phyloP scores from a whole-genome alignment of 176 grass and related monocot species.

The Poa pratensis region DNA sequence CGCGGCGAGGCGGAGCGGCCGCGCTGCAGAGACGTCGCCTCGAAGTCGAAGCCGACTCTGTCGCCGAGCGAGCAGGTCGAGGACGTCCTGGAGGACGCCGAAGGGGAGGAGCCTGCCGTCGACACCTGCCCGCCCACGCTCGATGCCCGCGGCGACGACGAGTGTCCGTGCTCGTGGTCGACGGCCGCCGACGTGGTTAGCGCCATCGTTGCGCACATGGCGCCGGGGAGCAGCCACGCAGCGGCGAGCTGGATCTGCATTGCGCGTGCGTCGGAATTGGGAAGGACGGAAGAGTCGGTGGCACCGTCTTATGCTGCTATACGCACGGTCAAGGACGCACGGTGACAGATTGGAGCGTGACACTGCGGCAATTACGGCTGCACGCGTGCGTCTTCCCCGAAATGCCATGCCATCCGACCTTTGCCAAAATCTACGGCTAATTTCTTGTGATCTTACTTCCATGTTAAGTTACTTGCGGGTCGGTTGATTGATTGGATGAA shows the following conservation, averaged over 20 bases:
- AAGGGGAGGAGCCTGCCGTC: not conserved
- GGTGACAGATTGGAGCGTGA: not conserved
- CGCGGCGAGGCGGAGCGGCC: not conserved
- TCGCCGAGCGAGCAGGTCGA: not conserved
- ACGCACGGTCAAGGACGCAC: not conserved
- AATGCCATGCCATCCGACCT: not conserved
- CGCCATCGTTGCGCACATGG: not conserved
- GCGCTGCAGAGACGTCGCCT: not conserved
- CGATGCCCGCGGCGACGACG: not conserved
- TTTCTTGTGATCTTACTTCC: not conserved
- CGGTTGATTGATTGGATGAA: too few relatives aligned
- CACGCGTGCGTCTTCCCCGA: not conserved
- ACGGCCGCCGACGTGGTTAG: not conserved
- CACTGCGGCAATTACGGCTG: not conserved
- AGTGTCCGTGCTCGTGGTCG: not conserved
- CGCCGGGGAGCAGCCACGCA: conserved; percentile 36
- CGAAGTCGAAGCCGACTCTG: not conserved
- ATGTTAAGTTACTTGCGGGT: not conserved
- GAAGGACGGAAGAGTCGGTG: not conserved
- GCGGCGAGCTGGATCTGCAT: conserved; percentile 26
- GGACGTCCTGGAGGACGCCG: not conserved
- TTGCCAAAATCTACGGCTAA: not conserved
- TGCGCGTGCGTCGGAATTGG: not conserved
- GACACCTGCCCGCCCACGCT: not conserved
- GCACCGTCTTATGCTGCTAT: not conserved